Conservation (phyloP, 495 filamentous ascomycete species). For the Barbatosphaeria neglecta region DNA sequence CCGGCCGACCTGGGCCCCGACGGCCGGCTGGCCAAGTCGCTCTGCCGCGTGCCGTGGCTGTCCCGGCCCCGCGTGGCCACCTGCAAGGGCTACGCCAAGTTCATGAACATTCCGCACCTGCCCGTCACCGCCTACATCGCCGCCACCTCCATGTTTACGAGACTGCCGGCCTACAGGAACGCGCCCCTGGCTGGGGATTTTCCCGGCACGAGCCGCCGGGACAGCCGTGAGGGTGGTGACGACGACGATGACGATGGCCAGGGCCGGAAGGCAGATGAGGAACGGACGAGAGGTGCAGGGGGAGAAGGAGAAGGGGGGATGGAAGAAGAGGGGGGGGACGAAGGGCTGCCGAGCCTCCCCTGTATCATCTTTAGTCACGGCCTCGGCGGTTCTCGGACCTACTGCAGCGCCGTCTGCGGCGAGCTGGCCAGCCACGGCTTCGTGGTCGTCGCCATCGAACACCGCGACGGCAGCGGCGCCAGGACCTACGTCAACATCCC, state of each 20-base stretch:
- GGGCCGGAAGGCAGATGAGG: too few species aligned
- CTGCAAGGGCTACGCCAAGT: slow-evolving; percentile 42
- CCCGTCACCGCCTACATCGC: slow-evolving; percentile 34
- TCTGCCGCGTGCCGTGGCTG: slow-evolving; percentile 42
- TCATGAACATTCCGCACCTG: slow-evolving; percentile 31
- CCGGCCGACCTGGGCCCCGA: slow-evolving; percentile 32
- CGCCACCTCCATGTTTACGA: slow-evolving; percentile 42
- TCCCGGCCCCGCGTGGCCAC: slow-evolving; percentile 34
- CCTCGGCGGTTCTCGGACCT: slow-evolving; percentile 49
- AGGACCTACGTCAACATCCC: slow-evolving; percentile 42
- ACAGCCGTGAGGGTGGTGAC: slow-evolving; percentile 4
- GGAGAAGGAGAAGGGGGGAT: too few species aligned
- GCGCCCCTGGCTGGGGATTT: slow-evolving; percentile 20
- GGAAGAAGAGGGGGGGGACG: too few species aligned
- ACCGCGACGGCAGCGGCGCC: slow-evolving; percentile 54
- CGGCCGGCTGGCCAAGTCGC: slow-evolving; percentile 17
- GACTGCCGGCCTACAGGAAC: slow-evolving; percentile 46
- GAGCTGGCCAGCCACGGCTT: slow-evolving; percentile 54
- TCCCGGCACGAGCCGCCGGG: slow-evolving; percentile 5
- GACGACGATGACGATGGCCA: too few species aligned
- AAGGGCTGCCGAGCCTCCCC: slow-evolving; percentile 36
- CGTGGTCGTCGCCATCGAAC: slow-evolving; percentile 58
- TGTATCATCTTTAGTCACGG: slow-evolving; percentile 62
- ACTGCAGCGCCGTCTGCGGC: slow-evolving; percentile 50
- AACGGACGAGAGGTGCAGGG: too few species aligned